Conservation (phyloP, 2,329 filamentous ascomycete species). For the Pestalotiopsis sp. region DNA sequence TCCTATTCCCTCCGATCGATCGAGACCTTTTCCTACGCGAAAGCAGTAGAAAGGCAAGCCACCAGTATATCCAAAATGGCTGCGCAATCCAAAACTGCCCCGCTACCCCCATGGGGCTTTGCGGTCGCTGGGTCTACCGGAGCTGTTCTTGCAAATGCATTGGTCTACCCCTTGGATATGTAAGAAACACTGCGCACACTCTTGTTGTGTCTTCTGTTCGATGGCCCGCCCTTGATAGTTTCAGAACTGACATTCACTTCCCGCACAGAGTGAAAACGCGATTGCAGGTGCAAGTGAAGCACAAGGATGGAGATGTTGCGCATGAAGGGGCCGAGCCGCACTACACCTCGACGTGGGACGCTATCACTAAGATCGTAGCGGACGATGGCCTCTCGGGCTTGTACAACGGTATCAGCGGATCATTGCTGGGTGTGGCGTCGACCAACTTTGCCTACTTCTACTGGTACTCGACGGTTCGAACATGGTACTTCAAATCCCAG, state of each 20-base stretch:
- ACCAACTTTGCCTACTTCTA: slow-evolving; percentile 99
- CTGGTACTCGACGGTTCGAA: slow-evolving; percentile 91
- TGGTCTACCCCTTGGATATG: slow-evolving; percentile 98
- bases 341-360: slow-evolving; percentile 87
- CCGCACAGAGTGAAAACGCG: slow-evolving; percentile 84
- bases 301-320: slow-evolving; percentile 45
- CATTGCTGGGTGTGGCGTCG: slow-evolving; percentile 88
- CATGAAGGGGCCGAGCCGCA: slow-evolving; percentile 59
- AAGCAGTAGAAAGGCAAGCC: neutral
- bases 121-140: slow-evolving; percentile 92
- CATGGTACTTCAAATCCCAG: slow-evolving; percentile 71
- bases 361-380: slow-evolving; percentile 80
- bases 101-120: slow-evolving; percentile 88
- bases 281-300: slow-evolving; percentile 90
- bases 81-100: slow-evolving; percentile 65
- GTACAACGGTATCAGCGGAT: slow-evolving; percentile 86
- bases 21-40: neutral
- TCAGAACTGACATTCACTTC: slow-evolving; percentile 18
- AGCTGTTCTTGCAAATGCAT: slow-evolving; percentile 89
- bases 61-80: slow-evolving; percentile 41
- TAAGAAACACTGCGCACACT: slow-evolving; percentile 50
- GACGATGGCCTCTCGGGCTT: slow-evolving; percentile 81
- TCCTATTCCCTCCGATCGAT: neutral
- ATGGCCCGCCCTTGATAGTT: neutral
- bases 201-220: neutral